These are phyloP conservation scores for Claviceps maximensis DNA, from an alignment of 2,329 filamentous ascomycete genomes.

Conservation along the genomic window DNA sequence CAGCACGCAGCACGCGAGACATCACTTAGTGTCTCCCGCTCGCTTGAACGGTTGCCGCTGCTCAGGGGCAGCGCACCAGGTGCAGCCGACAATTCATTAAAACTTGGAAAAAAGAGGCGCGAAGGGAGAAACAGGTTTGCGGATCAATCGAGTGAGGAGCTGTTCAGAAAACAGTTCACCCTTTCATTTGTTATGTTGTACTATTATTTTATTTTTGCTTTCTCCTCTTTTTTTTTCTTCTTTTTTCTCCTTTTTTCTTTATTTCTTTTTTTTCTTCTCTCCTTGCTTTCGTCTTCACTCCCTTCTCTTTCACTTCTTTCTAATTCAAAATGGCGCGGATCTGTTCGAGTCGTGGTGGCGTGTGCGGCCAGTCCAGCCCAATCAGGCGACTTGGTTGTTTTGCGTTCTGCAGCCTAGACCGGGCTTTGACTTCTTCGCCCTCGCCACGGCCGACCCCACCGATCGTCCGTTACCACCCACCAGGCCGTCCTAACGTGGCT, in stretches of 20 bases:
- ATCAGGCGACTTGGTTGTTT: background rate
- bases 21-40: background rate
- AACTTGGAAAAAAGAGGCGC: background rate
- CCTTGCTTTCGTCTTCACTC: too few relatives aligned
- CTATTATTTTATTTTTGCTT: too few relatives aligned
- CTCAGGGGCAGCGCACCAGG: background rate
- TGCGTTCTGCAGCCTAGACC: background rate
- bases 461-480: background rate
- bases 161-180: too few relatives aligned
- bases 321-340: too few relatives aligned
- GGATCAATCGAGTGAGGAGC: background rate
- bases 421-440: background rate
- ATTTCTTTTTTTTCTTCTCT: too few relatives aligned
- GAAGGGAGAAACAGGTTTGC: background rate
- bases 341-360: too few relatives aligned
- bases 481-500: background rate
- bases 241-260: too few relatives aligned
- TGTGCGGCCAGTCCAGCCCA: too few relatives aligned
- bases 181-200: too few relatives aligned
- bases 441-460: background rate
- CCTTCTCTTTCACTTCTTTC: too few relatives aligned
- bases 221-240: too few relatives aligned
- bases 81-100: background rate
- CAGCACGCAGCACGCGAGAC: background rate
- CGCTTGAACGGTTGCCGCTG: background rate